Percentiles rank a stretch among this genome's conserved stretches.
Evolutionary conservation across 768 basidiomycete species (phyloP).

Genomic region (Mycena polygramma): DNA sequence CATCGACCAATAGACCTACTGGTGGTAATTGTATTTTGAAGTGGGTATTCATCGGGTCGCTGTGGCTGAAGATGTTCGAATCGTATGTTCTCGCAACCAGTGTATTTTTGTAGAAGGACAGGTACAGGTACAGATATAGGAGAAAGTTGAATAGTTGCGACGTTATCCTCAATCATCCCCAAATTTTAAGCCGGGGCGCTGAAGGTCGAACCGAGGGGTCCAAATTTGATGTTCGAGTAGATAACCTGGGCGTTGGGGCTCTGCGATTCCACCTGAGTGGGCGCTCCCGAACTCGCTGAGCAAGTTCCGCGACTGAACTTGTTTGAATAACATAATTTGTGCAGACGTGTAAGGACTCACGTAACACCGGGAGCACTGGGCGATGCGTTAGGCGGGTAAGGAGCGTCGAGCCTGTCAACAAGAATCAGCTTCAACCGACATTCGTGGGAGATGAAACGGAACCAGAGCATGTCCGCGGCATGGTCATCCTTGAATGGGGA

Average conservation of each 20-base stretch:
- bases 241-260: conserved; percentile 11
- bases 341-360: neutral
- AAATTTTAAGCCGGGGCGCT: conserved; percentile 5
- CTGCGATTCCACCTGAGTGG: neutral
- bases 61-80: too few species aligned
- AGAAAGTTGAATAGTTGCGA: too few species aligned
- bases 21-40: too few species aligned
- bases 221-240: conserved; percentile 15
- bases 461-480: conserved; percentile 4
- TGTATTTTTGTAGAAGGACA: too few species aligned
- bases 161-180: too few species aligned
- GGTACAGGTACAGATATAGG: too few species aligned
- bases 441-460: too few species aligned
- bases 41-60: too few species aligned
- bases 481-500: neutral
- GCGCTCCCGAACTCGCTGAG: conserved; percentile 1
- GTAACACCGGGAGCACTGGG: neutral
- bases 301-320: conserved; percentile 3
- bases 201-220: conserved; percentile 6
- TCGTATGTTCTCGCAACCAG: too few species aligned
- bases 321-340: neutral
- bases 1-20: too few species aligned
- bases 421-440: too few species aligned
- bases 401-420: neutral
- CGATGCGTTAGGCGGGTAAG: neutral